These are phyloP conservation scores for Cunninghamia lanceolata DNA, from an alignment of 75 land plant genomes.

Conservation along the genomic window DNA sequence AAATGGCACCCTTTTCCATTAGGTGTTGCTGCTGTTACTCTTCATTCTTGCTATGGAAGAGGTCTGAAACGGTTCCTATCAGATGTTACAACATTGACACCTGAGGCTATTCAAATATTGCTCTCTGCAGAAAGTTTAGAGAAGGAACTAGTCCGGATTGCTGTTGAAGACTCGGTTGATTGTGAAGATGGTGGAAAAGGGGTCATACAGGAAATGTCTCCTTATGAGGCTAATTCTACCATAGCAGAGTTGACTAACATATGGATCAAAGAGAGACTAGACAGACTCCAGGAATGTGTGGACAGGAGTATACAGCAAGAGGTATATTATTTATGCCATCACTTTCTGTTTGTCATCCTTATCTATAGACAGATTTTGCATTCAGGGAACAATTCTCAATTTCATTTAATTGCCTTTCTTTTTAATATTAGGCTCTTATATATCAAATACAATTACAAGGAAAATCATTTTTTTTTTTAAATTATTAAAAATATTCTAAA, in stretches of 20 bases:
- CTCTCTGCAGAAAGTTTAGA: slow-evolving; percentile 68
- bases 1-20: slow-evolving; percentile 72
- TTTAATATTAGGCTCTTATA: background rate
- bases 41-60: slow-evolving; percentile 71
- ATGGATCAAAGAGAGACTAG: slow-evolving; percentile 70
- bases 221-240: slow-evolving; percentile 66
- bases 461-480: background rate
- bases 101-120: slow-evolving; percentile 53
- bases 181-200: slow-evolving; percentile 81
- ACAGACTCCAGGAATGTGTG: slow-evolving; percentile 40
- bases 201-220: slow-evolving; percentile 72
- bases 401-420: background rate
- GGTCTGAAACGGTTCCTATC: slow-evolving; percentile 63
- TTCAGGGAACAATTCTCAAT: background rate
- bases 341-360: background rate
- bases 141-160: slow-evolving; percentile 71
- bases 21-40: slow-evolving; percentile 78
- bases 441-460: background rate
- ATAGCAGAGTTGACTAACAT: slow-evolving; percentile 40
- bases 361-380: background rate
- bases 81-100: slow-evolving; percentile 28
- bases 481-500: background rate
- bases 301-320: slow-evolving; percentile 62
- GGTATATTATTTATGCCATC: slow-evolving; percentile 29
- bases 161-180: slow-evolving; percentile 74